Percentiles rank a stretch among this genome's conserved stretches.
These are phyloP conservation scores for Candida piceae DNA, from an alignment of 805 yeast genomes.

Conservation along the genomic window DNA sequence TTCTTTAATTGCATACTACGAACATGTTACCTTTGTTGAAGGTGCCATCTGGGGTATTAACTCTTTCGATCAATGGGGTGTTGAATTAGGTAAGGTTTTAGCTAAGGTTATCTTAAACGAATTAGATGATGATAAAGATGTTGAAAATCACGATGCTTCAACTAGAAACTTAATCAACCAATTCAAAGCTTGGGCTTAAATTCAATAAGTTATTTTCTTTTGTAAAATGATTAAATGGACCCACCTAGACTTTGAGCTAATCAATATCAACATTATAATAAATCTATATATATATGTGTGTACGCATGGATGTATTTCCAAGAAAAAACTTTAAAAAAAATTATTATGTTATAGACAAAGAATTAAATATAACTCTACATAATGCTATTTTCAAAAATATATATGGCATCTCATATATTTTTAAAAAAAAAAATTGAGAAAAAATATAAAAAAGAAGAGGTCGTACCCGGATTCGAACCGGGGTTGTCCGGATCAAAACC, in stretches of 20 bases:
- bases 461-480: conserved; percentile 81
- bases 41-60: conserved; percentile 99
- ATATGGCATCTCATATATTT: background rate
- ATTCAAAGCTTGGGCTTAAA: conserved; percentile 78
- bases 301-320: too few relatives aligned
- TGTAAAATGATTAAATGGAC: too few relatives aligned
- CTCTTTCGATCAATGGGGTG: conserved; percentile 99
- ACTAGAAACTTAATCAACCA: conserved; percentile 92
- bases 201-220: too few relatives aligned
- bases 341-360: too few relatives aligned
- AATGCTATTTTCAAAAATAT: too few relatives aligned
- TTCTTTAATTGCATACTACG: conserved; percentile 95
- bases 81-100: conserved; percentile 95
- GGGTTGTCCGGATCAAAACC: conserved; percentile 78
- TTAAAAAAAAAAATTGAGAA: too few relatives aligned
- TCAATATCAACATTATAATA: too few relatives aligned
- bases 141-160: conserved; percentile 77
- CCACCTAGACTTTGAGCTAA: too few relatives aligned
- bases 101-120: conserved; percentile 95
- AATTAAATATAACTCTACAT: too few relatives aligned
- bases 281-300: too few relatives aligned
- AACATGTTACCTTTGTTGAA: conserved; percentile 94
- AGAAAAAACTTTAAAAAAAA: too few relatives aligned
- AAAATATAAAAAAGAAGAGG: conserved; percentile 30
- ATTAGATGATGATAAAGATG: conserved; percentile 56